These are phyloP conservation scores for Effrenium voratum DNA, from an alignment of 73 alveolate genomes.

Conservation along the genomic window DNA sequence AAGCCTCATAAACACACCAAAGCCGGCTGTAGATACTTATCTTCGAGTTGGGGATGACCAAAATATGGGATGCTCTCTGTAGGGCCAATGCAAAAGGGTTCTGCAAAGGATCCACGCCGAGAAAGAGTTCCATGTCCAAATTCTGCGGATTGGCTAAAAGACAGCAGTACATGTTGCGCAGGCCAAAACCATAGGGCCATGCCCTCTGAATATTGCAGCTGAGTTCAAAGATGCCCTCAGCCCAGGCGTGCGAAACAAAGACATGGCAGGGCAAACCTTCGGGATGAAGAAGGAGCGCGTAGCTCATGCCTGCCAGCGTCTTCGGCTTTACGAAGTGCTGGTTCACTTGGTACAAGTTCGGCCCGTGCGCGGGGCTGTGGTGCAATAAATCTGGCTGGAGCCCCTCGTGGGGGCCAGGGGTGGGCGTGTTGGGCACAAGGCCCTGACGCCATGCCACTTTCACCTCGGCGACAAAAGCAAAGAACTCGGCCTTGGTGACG, in stretches of 20 bases:
- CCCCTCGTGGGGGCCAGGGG: neutral
- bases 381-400: neutral
- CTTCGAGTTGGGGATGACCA: conserved; percentile 52
- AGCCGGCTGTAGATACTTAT: conserved; percentile 31
- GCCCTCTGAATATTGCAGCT: conserved; percentile 11
- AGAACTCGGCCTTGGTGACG: conserved; percentile 56
- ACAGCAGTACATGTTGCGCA: conserved; percentile 54
- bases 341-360: conserved; percentile 39
- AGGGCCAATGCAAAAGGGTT: conserved; percentile 59
- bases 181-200: conserved; percentile 35
- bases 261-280: conserved; percentile 43
- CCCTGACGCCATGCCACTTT: neutral
- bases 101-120: conserved; percentile 21
- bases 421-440: neutral
- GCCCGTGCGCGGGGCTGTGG: conserved; percentile 4
- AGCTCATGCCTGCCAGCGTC: conserved; percentile 58
- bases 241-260: conserved; percentile 26
- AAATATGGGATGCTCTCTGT: conserved; percentile 6
- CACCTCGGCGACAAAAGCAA: conserved; percentile 32
- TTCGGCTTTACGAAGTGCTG: conserved; percentile 17
- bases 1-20: conserved; percentile 64
- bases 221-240: conserved; percentile 24
- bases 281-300: conserved; percentile 28
- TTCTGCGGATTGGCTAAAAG: conserved; percentile 62
- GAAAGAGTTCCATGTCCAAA: neutral